Conservation (phyloP, 345 rosid species). For the Punica granatum region DNA sequence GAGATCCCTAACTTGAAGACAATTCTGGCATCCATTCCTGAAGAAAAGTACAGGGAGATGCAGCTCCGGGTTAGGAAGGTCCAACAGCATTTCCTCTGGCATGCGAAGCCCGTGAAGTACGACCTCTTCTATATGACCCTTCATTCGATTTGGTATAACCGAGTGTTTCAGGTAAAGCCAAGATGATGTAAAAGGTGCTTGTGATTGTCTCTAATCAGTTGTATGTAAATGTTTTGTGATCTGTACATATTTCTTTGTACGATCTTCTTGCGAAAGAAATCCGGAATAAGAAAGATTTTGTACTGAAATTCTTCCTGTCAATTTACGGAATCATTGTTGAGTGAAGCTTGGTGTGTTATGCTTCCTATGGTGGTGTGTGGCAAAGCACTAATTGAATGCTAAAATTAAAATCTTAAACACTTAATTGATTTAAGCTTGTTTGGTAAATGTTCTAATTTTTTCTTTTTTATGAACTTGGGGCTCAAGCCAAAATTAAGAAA, state of each 20-base stretch:
- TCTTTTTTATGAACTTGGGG: too few relatives aligned
- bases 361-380: too few relatives aligned
- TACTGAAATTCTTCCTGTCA: too few relatives aligned
- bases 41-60: slow-evolving; percentile 55
- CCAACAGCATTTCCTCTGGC: slow-evolving; percentile 88
- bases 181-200: slow-evolving; percentile 19
- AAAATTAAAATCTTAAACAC: too few relatives aligned
- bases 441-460: too few relatives aligned
- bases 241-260: not conserved
- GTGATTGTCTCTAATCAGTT: not conserved
- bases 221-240: not conserved
- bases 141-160: slow-evolving; percentile 85
- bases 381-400: too few relatives aligned
- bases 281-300: too few relatives aligned
- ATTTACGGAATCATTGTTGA: too few relatives aligned
- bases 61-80: slow-evolving; percentile 69
- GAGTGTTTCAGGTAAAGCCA: slow-evolving; percentile 72
- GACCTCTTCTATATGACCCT: slow-evolving; percentile 92
- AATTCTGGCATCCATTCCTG: slow-evolving; percentile 50
- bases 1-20: slow-evolving; percentile 71
- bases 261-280: not conserved
- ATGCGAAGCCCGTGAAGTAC: slow-evolving; percentile 65
- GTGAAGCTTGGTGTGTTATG: too few relatives aligned
- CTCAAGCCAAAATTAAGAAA: too few relatives aligned
- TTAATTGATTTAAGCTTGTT: too few relatives aligned